A percentile compares a stretch with the other conserved stretches of the same genome.
phyloP scores from a whole-genome alignment of 78 protist genomes.

The Pelomyxa schiedti region DNA sequence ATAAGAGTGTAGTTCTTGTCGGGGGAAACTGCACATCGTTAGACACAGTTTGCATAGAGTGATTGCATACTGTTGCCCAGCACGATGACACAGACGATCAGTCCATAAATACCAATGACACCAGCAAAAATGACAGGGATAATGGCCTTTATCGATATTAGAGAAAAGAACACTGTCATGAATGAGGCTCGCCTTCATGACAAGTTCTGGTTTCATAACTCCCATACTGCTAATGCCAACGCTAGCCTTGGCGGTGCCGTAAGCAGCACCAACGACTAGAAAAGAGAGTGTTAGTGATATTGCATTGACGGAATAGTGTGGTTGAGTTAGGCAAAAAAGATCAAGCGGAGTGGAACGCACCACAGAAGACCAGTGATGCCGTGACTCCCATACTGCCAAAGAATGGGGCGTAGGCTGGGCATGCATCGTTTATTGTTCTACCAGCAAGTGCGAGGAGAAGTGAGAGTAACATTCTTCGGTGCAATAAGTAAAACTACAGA shows the following conservation, averaged over 20 bases:
- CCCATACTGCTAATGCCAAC: conserved; percentile 95
- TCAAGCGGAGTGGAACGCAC: conserved; percentile 3
- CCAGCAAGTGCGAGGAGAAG: neutral
- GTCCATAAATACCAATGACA: conserved; percentile 98
- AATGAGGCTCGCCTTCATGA: too few relatives aligned
- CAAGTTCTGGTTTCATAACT: conserved; percentile 86
- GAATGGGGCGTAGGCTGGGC: conserved; percentile 52
- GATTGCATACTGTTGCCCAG: conserved; percentile 12
- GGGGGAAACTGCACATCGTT: neutral
- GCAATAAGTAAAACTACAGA: too few relatives aligned
- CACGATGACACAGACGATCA: conserved; percentile 91
- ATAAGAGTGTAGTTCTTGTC: conserved; percentile 25
- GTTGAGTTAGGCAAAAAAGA: neutral
- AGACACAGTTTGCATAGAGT: too few relatives aligned
- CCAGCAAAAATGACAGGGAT: conserved; percentile 97
- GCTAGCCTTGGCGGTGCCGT: conserved; percentile 98
- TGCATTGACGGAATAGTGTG: neutral
- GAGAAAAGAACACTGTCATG: too few relatives aligned
- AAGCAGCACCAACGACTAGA: conserved; percentile 97
- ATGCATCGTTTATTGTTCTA: conserved; percentile 10
- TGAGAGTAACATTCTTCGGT: neutral
- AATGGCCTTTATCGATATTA: conserved; percentile 17
- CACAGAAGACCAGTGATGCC: conserved; percentile 37
- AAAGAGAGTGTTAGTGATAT: neutral
- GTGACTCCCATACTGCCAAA: conserved; percentile 58